Evolutionary conservation across 805 yeast genomes (phyloP).

Genomic region (Schwanniomyces sp.): DNA sequence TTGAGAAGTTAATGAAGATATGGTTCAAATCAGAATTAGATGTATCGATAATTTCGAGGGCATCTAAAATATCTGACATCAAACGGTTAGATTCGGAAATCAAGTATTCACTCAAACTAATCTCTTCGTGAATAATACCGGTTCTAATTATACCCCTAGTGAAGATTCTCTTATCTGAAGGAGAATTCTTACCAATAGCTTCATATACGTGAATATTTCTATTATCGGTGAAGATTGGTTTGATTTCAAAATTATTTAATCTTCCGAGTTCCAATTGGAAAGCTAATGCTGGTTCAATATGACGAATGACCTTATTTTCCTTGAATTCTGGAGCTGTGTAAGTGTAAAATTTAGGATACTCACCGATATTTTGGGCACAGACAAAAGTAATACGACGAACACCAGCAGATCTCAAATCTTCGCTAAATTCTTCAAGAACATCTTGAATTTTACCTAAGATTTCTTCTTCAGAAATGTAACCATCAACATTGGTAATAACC

Average conservation of each 20-base stretch:
- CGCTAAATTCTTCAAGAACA: constrained; percentile 64
- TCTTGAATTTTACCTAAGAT: constrained; percentile 62
- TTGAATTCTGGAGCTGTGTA: constrained; percentile 83
- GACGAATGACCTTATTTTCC: constrained; percentile 94
- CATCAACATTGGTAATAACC: constrained; percentile 71
- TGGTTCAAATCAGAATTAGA: constrained; percentile 95
- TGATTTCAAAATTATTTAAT: constrained; percentile 90
- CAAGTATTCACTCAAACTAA: constrained; percentile 88
- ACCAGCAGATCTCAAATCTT: constrained; percentile 66
- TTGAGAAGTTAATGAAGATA: constrained; percentile 94
- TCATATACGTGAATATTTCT: constrained; percentile 97
- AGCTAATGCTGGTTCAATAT: constrained; percentile 97
- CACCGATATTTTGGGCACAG: constrained; percentile 77
- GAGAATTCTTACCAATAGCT: constrained; percentile 91
- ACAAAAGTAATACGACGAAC: constrained; percentile 94
- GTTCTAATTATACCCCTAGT: constrained; percentile 97
- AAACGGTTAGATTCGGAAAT: constrained; percentile 95
- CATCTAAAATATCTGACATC: constrained; percentile 94
- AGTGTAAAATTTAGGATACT: constrained; percentile 93
- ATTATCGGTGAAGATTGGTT: constrained; percentile 93
- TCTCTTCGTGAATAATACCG: constrained; percentile 90
- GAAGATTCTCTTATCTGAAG: constrained; percentile 92
- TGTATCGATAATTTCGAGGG: constrained; percentile 90
- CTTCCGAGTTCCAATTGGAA: constrained; percentile 95
- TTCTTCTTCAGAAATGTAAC: constrained; percentile 69